A percentile compares a stretch with the other conserved stretches of the same genome.
Evolutionary conservation across 2,329 filamentous ascomycete genomes (phyloP).

Genomic region (Penicillium griseofulvum): DNA sequence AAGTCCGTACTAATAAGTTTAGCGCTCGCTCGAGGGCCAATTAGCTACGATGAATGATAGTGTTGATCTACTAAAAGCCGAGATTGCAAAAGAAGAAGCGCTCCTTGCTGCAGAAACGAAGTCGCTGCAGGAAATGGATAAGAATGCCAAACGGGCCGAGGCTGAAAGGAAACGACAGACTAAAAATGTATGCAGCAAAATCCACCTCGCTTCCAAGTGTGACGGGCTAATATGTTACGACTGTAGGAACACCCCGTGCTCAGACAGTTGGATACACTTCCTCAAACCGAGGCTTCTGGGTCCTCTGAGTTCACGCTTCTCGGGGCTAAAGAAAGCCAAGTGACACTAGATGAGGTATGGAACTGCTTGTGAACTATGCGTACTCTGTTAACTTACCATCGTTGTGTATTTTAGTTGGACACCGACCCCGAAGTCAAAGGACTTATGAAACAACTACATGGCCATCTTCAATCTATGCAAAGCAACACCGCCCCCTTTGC

Average conservation of each 20-base stretch:
- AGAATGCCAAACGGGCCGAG: slow-evolving; percentile 42
- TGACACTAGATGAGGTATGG: slow-evolving; percentile 36
- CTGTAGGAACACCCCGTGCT: slow-evolving; percentile 43
- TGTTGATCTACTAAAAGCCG: slow-evolving; percentile 40
- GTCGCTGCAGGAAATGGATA: slow-evolving; percentile 43
- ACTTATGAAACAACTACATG: slow-evolving; percentile 42
- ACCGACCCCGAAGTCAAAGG: slow-evolving; percentile 36
- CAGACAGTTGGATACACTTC: slow-evolving; percentile 32
- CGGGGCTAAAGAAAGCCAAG: slow-evolving; percentile 23
- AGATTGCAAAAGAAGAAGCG: slow-evolving; percentile 44
- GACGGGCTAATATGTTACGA: slow-evolving; percentile 14
- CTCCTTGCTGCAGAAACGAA: slow-evolving; percentile 42
- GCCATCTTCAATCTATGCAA: slow-evolving; percentile 46
- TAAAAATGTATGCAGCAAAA: slow-evolving; percentile 37
- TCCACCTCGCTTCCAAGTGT: not conserved
- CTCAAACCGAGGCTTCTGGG: slow-evolving; percentile 12
- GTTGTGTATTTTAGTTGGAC: slow-evolving; percentile 31
- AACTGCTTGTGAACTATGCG: not conserved
- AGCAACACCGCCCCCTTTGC: slow-evolving; percentile 39
- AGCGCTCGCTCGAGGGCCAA: slow-evolving; percentile 40
- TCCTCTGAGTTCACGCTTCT: slow-evolving; percentile 30
- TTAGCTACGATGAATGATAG: slow-evolving; percentile 42
- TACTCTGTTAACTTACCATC: slow-evolving; percentile 9
- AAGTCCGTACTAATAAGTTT: slow-evolving; percentile 12
- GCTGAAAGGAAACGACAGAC: slow-evolving; percentile 40